A percentile compares a stretch with the other conserved stretches of the same genome.
phyloP scores from a whole-genome alignment of 1,284 basidiomycete species.

The Phenoliferia sp. region DNA sequence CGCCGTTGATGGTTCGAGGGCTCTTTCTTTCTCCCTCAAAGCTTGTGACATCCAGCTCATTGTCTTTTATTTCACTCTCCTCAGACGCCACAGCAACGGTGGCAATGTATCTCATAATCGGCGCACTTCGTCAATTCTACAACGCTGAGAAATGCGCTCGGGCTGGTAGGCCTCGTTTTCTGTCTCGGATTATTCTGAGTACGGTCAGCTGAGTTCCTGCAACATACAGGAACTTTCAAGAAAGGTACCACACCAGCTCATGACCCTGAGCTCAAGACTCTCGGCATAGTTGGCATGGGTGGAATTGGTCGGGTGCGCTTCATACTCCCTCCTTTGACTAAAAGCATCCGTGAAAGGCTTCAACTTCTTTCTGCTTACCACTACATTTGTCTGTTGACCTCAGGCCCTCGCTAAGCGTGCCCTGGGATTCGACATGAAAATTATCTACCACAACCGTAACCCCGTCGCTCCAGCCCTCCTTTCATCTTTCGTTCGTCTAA shows the following conservation, averaged over 20 bases:
- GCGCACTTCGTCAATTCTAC: slow-evolving; percentile 70
- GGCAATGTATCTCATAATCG: slow-evolving; percentile 75
- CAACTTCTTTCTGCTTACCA: too few species aligned
- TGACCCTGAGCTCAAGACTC: slow-evolving; percentile 70
- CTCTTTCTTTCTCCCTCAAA: too few species aligned
- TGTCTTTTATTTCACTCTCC: background rate
- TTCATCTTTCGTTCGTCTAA: slow-evolving; percentile 2
- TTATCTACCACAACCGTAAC: slow-evolving; percentile 65
- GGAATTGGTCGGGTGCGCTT: slow-evolving; percentile 63
- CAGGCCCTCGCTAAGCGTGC: slow-evolving; percentile 41
- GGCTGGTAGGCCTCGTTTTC: slow-evolving; percentile 31
- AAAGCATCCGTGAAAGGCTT: too few species aligned
- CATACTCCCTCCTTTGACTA: too few species aligned
- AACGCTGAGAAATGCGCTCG: slow-evolving; percentile 64
- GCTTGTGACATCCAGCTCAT: too few species aligned
- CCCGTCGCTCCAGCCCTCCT: slow-evolving; percentile 1
- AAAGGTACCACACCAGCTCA: slow-evolving; percentile 53
- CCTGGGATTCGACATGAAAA: slow-evolving; percentile 69
- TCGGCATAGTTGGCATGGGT: slow-evolving; percentile 82
- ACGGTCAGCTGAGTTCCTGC: background rate
- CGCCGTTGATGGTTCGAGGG: slow-evolving; percentile 66
- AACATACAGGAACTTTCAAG: background rate
- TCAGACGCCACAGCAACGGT: slow-evolving; percentile 80
- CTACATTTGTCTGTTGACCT: too few species aligned
- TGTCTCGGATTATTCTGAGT: background rate